These are phyloP conservation scores for Plasmodium ovale DNA, from an alignment of 169 alveolate genomes.

Conservation along the genomic window DNA sequence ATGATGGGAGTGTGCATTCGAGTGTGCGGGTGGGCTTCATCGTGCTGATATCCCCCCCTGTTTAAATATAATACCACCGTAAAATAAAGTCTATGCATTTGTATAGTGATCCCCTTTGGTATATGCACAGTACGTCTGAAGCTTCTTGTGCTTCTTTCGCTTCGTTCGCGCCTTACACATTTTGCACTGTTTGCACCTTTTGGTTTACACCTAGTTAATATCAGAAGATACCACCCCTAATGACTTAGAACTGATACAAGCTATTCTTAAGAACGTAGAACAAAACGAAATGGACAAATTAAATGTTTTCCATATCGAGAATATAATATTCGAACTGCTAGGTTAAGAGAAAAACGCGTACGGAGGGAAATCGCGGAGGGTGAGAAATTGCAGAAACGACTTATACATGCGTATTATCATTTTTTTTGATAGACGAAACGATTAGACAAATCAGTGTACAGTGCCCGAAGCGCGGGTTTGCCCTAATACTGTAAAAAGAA, in stretches of 20 bases:
- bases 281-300: slow-evolving; percentile 42
- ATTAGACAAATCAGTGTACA: slow-evolving; percentile 48
- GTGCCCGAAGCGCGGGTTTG: slow-evolving; percentile 62
- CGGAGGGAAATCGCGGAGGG: neutral
- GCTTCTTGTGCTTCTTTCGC: too few relatives aligned
- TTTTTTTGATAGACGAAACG: slow-evolving; percentile 44
- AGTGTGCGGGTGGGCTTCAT: neutral
- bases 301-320: slow-evolving; percentile 48
- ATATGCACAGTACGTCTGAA: too few relatives aligned
- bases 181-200: neutral
- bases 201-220: slow-evolving; percentile 22
- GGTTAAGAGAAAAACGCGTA: slow-evolving; percentile 16
- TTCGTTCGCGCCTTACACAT: too few relatives aligned
- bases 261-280: slow-evolving; percentile 59
- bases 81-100: too few relatives aligned
- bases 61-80: too few relatives aligned
- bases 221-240: slow-evolving; percentile 42
- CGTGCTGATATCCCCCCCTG: too few relatives aligned
- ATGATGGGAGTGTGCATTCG: neutral
- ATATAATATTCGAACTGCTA: slow-evolving; percentile 54
- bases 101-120: too few relatives aligned
- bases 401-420: neutral
- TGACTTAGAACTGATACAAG: slow-evolving; percentile 45
- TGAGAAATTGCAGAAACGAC: neutral
- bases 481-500: slow-evolving; percentile 38